Conservation (phyloP, 2,329 filamentous ascomycete genomes). For the Aureobasidium uvarum region DNA sequence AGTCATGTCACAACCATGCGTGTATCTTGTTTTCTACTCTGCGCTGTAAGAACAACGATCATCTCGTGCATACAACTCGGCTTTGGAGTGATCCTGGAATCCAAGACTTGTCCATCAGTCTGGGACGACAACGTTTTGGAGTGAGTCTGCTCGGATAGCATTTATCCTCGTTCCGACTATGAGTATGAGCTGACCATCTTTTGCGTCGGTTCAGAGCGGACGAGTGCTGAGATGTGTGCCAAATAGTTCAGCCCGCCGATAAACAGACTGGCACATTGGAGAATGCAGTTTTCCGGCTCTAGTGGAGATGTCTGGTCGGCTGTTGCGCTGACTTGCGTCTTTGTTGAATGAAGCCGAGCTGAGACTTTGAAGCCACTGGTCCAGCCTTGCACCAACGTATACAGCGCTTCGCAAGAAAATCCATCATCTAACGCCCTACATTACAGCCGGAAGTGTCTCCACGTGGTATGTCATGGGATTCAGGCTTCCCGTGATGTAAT, state of each 20-base stretch:
- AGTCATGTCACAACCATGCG: constrained; percentile 9
- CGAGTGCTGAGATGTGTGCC: constrained; percentile 1
- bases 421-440: neutral
- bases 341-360: neutral
- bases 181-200: neutral
- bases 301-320: neutral
- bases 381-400: neutral
- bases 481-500: neutral
- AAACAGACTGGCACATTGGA: neutral
- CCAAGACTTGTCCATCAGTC: too few relatives aligned
- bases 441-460: neutral
- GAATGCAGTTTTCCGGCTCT: neutral
- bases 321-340: neutral
- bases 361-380: neutral
- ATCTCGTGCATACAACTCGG: neutral
- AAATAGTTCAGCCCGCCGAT: neutral
- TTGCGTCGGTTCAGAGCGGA: constrained; percentile 8
- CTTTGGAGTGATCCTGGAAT: neutral
- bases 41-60: neutral
- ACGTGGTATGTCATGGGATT: neutral
- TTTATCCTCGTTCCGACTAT: neutral
- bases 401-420: neutral
- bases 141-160: neutral
- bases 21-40: neutral
- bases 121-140: too few relatives aligned